Evolutionary conservation across 257 asterid species (phyloP).

Genomic region (Handroanthus guayacan): DNA sequence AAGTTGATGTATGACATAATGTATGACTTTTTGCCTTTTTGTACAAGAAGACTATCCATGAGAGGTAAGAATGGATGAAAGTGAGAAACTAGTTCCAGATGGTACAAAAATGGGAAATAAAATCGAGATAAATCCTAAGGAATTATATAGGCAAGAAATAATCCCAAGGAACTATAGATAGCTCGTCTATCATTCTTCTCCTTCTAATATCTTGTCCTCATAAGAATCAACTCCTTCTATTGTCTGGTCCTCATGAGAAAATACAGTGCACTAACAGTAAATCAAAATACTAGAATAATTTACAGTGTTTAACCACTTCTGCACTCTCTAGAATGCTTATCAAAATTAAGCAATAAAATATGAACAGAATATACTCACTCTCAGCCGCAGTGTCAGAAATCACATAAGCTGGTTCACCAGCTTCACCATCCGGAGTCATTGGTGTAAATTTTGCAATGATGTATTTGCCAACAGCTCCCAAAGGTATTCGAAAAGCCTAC

Average conservation of each 20-base stretch:
- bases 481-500: conserved; percentile 90
- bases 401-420: conserved; percentile 91
- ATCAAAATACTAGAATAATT: background rate
- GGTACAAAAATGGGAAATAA: too few species aligned
- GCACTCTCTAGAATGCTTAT: conserved; percentile 11
- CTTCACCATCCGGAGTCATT: conserved; percentile 98
- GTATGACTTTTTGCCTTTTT: too few species aligned
- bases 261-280: background rate
- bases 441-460: conserved; percentile 90
- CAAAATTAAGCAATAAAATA: conserved; percentile 23
- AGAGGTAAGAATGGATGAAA: too few species aligned
- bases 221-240: background rate
- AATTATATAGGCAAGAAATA: background rate
- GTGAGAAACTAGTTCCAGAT: too few species aligned
- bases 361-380: conserved; percentile 59
- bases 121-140: background rate
- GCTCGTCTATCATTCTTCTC: background rate
- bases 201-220: background rate
- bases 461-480: conserved; percentile 92
- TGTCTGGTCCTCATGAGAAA: background rate
- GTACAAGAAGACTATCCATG: too few species aligned
- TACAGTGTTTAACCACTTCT: conserved; percentile 20
- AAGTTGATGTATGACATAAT: too few species aligned
- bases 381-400: conserved; percentile 72
- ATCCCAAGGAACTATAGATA: background rate